Percentiles rank a stretch among this genome's conserved stretches.
phyloP scores from a whole-genome alignment of 768 basidiomycete species.

The Boletus pseudopeckii region DNA sequence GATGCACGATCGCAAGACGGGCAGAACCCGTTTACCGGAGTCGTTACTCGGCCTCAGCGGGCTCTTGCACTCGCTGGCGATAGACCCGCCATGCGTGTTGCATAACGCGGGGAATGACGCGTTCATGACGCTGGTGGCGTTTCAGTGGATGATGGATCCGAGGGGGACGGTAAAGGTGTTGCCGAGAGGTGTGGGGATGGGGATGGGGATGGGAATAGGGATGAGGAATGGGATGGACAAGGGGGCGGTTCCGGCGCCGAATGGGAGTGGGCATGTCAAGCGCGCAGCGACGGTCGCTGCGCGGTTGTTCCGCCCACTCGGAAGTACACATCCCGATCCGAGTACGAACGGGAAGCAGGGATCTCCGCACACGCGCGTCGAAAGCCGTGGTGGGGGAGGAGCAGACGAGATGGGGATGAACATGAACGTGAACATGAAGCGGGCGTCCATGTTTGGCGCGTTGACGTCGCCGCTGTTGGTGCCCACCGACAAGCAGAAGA shows the following conservation, averaged over 20 bases:
- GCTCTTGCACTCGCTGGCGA: conserved; percentile 57
- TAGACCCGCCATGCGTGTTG: conserved; percentile 37
- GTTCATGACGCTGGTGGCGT: conserved; percentile 59
- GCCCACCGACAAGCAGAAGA: conserved; percentile 4
- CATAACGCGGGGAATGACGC: conserved; percentile 85
- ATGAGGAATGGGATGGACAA: not conserved
- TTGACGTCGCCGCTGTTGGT: conserved; percentile 2
- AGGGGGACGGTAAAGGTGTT: conserved; percentile 22
- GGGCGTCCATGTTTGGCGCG: conserved; percentile 14
- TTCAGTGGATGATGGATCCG: conserved; percentile 69
- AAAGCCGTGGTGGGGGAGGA: not conserved
- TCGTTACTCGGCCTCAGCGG: conserved; percentile 61
- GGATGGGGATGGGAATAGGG: too few relatives aligned
- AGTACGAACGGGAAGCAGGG: not conserved
- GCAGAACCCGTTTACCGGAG: conserved; percentile 47
- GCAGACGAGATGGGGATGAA: conserved; percentile 15
- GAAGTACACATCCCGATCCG: not conserved
- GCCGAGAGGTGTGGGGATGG: not conserved
- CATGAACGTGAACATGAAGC: conserved; percentile 11
- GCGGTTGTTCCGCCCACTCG: conserved; percentile 17
- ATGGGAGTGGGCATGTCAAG: not conserved
- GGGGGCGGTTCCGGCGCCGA: not conserved
- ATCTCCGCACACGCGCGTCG: not conserved
- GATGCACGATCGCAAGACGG: conserved; percentile 61
- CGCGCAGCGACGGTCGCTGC: conserved; percentile 19